Evolutionary conservation across 2,329 filamentous ascomycete species (phyloP), one percentile per base, ranked within the genome.

Genomic region (Pseudocercospora eumusae): DNA sequence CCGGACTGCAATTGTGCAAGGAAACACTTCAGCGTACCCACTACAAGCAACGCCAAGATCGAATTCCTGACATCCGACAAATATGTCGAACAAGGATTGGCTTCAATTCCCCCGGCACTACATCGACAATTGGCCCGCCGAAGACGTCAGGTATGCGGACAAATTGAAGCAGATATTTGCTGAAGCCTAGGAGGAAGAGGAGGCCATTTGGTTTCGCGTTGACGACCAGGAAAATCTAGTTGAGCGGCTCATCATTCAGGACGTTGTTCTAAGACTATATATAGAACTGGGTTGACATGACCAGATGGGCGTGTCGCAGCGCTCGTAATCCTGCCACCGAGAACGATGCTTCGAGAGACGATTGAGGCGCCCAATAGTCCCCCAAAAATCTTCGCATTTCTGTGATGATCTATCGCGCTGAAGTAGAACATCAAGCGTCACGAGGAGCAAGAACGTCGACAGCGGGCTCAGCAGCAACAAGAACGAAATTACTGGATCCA

Each of bases 271-370:
- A 9, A 15, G 3, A 13, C 23, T 10, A 27, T 20, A 18, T 10
- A 27, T 20, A 18, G 15, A 23, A 23, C 20, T 61, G 40, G 59
- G 54, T 57, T 7, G 59, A 61, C 15, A 23, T 25, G 9, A 57
- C 59, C 8, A 61, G 45, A 42, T 61, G 59, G 20, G n/a, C 15
- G 10, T 44, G 40, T 11, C 15, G 40, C 15, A 21, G 20, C 20
- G 40, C 40, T 20, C 40, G 40, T 2, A 44, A 44, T 11, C 40
- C 40, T 4, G 20, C n/a, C 8, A n/a, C 40, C 20, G n/a, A 44
- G 40, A 44, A 21, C 9, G 40, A 44, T 20, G 5, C 20, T 11
- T 3, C 5, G 9, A 44, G 20, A 11, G 40, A 44, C 5, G n/a
- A 44, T 11, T 44, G 40, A 44, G n/a, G 15, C 40, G 40, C 40